phyloP scores from a whole-genome alignment of 441 rosid genomes.

The Viola pubescens region DNA sequence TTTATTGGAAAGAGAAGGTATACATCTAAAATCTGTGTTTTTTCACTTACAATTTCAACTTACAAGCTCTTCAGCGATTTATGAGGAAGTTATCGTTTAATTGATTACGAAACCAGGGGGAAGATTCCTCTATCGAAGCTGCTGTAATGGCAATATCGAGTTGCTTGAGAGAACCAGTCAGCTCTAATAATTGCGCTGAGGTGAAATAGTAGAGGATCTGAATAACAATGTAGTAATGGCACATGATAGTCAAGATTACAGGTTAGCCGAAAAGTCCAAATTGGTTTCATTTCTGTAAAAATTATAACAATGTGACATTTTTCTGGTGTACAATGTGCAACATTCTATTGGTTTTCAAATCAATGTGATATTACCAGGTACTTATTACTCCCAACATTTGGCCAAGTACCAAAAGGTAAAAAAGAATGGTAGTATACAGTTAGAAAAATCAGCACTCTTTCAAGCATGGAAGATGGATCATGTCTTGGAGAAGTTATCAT shows the following conservation, averaged over 20 bases:
- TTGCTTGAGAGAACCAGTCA: slow-evolving; percentile 83
- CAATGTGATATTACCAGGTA: not conserved
- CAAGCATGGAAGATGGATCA: not conserved
- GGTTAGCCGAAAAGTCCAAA: not conserved
- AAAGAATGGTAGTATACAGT: not conserved
- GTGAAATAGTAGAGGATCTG: slow-evolving; percentile 30
- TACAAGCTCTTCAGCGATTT: not conserved
- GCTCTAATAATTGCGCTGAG: slow-evolving; percentile 66
- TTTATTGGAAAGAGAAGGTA: slow-evolving; percentile 68
- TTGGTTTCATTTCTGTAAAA: not conserved
- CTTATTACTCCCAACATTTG: not conserved
- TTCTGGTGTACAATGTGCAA: not conserved
- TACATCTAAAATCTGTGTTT: slow-evolving; percentile 1
- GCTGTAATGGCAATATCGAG: slow-evolving; percentile 80
- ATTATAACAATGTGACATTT: not conserved
- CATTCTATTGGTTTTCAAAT: not conserved
- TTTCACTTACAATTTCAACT: not conserved
- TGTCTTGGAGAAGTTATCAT: not conserved
- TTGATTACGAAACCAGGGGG: slow-evolving; percentile 39
- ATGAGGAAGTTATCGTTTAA: slow-evolving; percentile 3
- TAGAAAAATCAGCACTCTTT: not conserved
- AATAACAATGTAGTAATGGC: not conserved
- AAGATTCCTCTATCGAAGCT: slow-evolving; percentile 79
- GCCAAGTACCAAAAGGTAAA: not conserved
- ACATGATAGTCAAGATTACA: not conserved